Evolutionary conservation across 208 protist species (phyloP).

Genomic region (Herpetomonas samuelpessoai): DNA sequence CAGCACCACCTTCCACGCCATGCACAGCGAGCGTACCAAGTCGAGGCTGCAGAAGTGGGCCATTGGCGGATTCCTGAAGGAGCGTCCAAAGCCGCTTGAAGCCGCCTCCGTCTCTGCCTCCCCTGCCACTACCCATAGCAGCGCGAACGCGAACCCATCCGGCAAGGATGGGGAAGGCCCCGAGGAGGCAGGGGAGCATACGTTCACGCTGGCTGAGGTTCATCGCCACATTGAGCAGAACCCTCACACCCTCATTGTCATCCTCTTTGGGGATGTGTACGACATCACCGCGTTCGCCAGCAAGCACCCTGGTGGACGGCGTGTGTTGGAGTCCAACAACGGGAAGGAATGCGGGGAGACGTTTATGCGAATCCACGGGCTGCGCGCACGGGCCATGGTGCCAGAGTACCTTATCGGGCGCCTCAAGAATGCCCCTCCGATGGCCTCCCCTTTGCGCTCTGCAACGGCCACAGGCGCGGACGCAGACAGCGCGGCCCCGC

Average conservation of each 20-base stretch:
- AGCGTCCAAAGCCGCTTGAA: not conserved
- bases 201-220: slow-evolving; percentile 25
- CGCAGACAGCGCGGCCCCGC: not conserved
- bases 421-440: slow-evolving; percentile 6
- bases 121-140: not conserved
- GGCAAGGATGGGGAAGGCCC: not conserved
- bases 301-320: slow-evolving; percentile 50
- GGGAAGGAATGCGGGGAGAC: slow-evolving; percentile 59
- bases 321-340: slow-evolving; percentile 34
- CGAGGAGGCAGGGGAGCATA: not conserved
- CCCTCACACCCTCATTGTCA: slow-evolving; percentile 25
- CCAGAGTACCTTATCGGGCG: slow-evolving; percentile 43
- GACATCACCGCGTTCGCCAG: slow-evolving; percentile 44
- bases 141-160: too few relatives aligned
- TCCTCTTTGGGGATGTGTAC: slow-evolving; percentile 57
- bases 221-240: slow-evolving; percentile 15
- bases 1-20: slow-evolving; percentile 24
- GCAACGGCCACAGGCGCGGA: not conserved
- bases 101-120: not conserved
- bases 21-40: slow-evolving; percentile 20
- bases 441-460: slow-evolving; percentile 15
- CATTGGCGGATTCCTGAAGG: slow-evolving; percentile 15
- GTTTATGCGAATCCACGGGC: slow-evolving; percentile 75
- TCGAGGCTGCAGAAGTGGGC: slow-evolving; percentile 16
- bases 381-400: slow-evolving; percentile 28